phyloP scores from a whole-genome alignment of 2,329 filamentous ascomycete genomes.

The Pyrenophora tritici-repentis region DNA sequence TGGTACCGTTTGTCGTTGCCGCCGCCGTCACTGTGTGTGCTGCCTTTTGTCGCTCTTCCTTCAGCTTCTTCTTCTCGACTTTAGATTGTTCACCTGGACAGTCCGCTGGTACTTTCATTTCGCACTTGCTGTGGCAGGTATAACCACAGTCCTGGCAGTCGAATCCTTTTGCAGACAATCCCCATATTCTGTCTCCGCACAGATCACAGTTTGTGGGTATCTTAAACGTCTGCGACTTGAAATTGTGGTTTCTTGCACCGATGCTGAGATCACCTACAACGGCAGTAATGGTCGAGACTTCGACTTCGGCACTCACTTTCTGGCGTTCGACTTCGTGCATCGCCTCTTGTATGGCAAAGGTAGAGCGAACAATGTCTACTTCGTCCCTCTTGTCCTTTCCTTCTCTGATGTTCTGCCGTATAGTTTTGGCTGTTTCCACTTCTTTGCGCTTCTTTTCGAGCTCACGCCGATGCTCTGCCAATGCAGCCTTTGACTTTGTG shows the following conservation, averaged over 20 bases:
- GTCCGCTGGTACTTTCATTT: conserved; percentile 97
- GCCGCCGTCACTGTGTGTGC: conserved; percentile 63
- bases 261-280: conserved; percentile 91
- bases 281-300: conserved; percentile 89
- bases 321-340: conserved; percentile 84
- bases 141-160: conserved; percentile 97
- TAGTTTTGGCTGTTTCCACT: conserved; percentile 74
- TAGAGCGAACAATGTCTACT: conserved; percentile 78
- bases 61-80: conserved; percentile 93
- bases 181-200: conserved; percentile 96
- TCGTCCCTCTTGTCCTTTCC: conserved; percentile 89
- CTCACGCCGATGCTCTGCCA: conserved; percentile 79
- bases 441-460: conserved; percentile 85
- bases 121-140: conserved; percentile 97
- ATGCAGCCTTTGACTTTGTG: conserved; percentile 83
- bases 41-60: conserved; percentile 79
- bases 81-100: conserved; percentile 93
- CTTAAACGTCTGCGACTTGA: conserved; percentile 98
- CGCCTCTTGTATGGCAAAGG: conserved; percentile 82
- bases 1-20: conserved; percentile 50
- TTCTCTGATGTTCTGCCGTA: conserved; percentile 77
- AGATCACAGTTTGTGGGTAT: conserved; percentile 98
- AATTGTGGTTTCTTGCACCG: conserved; percentile 93
- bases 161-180: conserved; percentile 92
- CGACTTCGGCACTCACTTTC: conserved; percentile 85